phyloP scores from a whole-genome alignment of 495 filamentous ascomycete species.

The Podospora tetraspora region DNA sequence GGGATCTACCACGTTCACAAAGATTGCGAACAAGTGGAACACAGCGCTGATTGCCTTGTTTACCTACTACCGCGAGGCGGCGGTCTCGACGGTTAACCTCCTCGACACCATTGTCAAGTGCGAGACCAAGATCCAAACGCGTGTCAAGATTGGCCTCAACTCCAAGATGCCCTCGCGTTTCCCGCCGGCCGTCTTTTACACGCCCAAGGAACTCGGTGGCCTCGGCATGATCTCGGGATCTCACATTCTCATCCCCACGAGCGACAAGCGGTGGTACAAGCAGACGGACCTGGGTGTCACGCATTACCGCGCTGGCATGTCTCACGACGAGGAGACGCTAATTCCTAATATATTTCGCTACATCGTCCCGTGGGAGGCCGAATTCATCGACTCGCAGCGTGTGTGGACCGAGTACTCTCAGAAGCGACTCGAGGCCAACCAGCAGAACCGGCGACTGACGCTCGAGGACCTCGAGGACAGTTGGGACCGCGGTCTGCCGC shows the following conservation, averaged over 20 bases:
- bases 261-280: slow-evolving; percentile 96
- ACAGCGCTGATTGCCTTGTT: slow-evolving; percentile 97
- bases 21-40: slow-evolving; percentile 99
- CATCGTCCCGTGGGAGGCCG: slow-evolving; percentile 98
- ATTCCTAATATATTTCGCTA: slow-evolving; percentile 99
- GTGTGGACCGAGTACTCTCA: slow-evolving; percentile 99
- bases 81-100: slow-evolving; percentile 92
- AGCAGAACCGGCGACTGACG: slow-evolving; percentile 92
- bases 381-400: slow-evolving; percentile 97
- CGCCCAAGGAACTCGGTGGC: slow-evolving; percentile 95
- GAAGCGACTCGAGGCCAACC: slow-evolving; percentile 94
- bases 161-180: slow-evolving; percentile 99
- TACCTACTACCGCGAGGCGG: slow-evolving; percentile 98
- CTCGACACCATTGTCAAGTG: slow-evolving; percentile 99
- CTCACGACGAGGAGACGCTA: slow-evolving; percentile 93
- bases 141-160: slow-evolving; percentile 98
- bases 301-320: slow-evolving; percentile 97
- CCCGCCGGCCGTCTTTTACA: slow-evolving; percentile 98
- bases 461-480: slow-evolving; percentile 97
- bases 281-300: slow-evolving; percentile 97
- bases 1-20: slow-evolving; percentile 97
- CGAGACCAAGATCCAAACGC: slow-evolving; percentile 98
- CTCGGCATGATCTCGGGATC: slow-evolving; percentile 99
- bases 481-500: slow-evolving; percentile 96
- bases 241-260: slow-evolving; percentile 96